Conservation (phyloP, 1,139 yeast genomes). For the Scheffersomyces stambukii region DNA sequence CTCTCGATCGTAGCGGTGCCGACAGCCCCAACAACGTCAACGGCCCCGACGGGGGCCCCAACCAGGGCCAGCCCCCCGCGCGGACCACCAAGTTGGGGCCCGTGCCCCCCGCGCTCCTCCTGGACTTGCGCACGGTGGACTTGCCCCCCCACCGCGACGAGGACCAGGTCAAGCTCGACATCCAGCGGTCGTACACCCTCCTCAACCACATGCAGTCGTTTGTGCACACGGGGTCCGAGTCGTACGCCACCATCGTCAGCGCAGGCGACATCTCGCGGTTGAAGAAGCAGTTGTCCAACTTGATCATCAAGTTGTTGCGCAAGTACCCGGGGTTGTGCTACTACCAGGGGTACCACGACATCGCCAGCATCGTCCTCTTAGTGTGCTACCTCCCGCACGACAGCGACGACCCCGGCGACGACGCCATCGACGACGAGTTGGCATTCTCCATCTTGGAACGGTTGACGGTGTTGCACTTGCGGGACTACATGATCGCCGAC, state of each 20-base stretch:
- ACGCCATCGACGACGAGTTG: constrained; percentile 26
- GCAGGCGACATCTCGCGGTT: constrained; percentile 27
- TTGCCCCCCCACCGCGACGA: constrained; percentile 61
- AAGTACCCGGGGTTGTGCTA: constrained; percentile 62
- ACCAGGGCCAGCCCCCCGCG: background rate
- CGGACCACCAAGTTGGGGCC: background rate
- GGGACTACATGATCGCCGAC: constrained; percentile 82
- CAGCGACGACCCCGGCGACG: constrained; percentile 6
- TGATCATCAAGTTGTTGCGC: constrained; percentile 56
- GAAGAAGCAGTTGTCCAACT: constrained; percentile 38
- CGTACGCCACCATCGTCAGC: constrained; percentile 34
- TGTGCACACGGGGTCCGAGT: constrained; percentile 14
- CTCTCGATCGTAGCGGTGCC: no score
- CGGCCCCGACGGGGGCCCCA: background rate
- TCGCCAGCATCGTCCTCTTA: constrained; percentile 65
- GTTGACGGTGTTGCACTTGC: constrained; percentile 57
- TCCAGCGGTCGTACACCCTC: constrained; percentile 62
- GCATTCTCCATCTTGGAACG: constrained; percentile 51
- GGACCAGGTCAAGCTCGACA: constrained; percentile 74
- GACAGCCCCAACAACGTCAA: background rate
- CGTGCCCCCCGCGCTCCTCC: background rate
- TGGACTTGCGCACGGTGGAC: constrained; percentile 15
- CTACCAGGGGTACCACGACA: constrained; percentile 92
- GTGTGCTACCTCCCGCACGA: constrained; percentile 32
- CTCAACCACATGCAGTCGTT: constrained; percentile 27